Evolutionary conservation across 345 rosid species (phyloP).

Genomic region (Acer saccharum): DNA sequence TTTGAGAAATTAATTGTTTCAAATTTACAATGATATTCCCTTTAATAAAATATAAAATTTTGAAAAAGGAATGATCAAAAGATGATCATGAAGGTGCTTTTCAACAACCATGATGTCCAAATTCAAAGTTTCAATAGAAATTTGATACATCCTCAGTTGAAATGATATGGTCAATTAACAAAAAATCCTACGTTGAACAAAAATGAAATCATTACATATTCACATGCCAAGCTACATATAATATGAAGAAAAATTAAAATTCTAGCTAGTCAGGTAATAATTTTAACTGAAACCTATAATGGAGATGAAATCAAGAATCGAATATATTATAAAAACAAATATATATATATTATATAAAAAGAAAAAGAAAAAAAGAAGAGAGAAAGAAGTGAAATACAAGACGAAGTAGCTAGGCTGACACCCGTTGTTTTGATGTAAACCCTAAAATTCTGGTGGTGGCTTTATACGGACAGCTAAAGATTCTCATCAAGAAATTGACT

Average conservation of each 20-base stretch:
- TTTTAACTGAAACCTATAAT: background rate
- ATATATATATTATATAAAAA: background rate
- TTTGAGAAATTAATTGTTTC: too few relatives aligned
- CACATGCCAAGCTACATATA: background rate
- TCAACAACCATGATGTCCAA: conserved; percentile 1
- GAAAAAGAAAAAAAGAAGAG: background rate
- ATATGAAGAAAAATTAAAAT: conserved; percentile 10
- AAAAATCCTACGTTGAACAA: background rate
- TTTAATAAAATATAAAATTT: too few relatives aligned
- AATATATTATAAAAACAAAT: background rate
- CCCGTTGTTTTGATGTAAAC: conserved; percentile 36
- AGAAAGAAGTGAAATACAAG: background rate
- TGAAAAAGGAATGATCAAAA: background rate
- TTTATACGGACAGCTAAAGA: conserved; percentile 39
- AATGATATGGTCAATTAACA: background rate
- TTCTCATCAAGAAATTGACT: conserved; percentile 50
- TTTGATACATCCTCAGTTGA: background rate
- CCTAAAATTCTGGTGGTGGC: conserved; percentile 41
- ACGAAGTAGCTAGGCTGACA: conserved; percentile 17
- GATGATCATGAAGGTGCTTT: background rate
- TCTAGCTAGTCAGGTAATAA: conserved; percentile 12
- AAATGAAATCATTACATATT: conserved; percentile 7
- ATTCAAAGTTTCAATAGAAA: background rate
- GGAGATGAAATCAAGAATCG: background rate
- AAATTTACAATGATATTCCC: too few relatives aligned